Conservation (phyloP, 1,284 basidiomycete genomes). For the Ustilago esculenta region DNA sequence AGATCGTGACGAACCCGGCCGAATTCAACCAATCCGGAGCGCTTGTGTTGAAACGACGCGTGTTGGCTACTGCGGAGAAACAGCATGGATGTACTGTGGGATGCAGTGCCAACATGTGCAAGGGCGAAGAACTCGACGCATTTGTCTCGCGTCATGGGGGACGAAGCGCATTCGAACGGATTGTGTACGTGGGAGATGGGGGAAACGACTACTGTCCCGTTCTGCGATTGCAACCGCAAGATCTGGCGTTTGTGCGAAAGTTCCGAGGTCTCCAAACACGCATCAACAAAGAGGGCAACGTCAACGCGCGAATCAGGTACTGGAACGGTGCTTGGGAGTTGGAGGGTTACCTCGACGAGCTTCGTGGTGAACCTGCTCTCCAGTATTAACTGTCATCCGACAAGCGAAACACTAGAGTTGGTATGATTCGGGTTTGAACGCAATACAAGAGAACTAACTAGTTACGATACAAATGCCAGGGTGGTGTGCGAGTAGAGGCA, state of each 20-base stretch:
- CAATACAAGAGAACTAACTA: background rate
- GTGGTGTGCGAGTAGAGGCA: too few species aligned
- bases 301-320: slow-evolving; percentile 58
- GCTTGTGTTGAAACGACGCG: slow-evolving; percentile 79
- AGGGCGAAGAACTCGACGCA: slow-evolving; percentile 88
- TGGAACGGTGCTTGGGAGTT: slow-evolving; percentile 66
- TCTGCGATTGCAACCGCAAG: slow-evolving; percentile 72
- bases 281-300: slow-evolving; percentile 53
- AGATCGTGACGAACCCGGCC: slow-evolving; percentile 93
- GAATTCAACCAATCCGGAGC: slow-evolving; percentile 79
- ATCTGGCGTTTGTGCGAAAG: slow-evolving; percentile 63
- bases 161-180: slow-evolving; percentile 75
- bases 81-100: slow-evolving; percentile 88
- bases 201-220: slow-evolving; percentile 95
- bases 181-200: slow-evolving; percentile 93
- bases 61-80: slow-evolving; percentile 73
- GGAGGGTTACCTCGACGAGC: slow-evolving; percentile 47
- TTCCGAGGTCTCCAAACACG: slow-evolving; percentile 61
- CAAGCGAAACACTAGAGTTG: too few species aligned
- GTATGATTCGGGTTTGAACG: too few species aligned
- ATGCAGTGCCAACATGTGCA: slow-evolving; percentile 98
- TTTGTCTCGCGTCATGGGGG: slow-evolving; percentile 79
- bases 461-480: too few species aligned
- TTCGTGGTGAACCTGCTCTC: slow-evolving; percentile 16
- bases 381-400: too few species aligned